Evolutionary conservation across 2,329 filamentous ascomycete species (phyloP).

Genomic region (Fusarium brevicatenulatum): DNA sequence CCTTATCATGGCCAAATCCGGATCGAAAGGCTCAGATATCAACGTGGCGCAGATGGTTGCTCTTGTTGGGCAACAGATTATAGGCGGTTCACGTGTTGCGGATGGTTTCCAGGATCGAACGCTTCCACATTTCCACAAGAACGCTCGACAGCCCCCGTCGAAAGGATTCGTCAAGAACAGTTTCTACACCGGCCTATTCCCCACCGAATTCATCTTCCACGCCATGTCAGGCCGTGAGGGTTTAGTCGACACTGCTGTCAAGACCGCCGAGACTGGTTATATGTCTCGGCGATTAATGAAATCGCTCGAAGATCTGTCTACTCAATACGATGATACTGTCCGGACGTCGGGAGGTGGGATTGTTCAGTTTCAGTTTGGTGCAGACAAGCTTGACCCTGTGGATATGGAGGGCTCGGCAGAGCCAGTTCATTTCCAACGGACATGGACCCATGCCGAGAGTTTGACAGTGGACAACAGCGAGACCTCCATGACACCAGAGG

Average conservation of each 20-base stretch:
- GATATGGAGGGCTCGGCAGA: slow-evolving; percentile 97
- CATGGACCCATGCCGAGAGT: slow-evolving; percentile 83
- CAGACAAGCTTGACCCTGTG: slow-evolving; percentile 93
- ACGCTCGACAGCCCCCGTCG: slow-evolving; percentile 87
- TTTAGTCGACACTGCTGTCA: slow-evolving; percentile 97
- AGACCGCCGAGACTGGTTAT: slow-evolving; percentile 98
- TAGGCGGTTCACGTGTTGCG: slow-evolving; percentile 88
- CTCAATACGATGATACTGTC: slow-evolving; percentile 93
- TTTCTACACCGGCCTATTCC: slow-evolving; percentile 91
- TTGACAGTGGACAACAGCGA: slow-evolving; percentile 84
- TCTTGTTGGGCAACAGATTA: slow-evolving; percentile 97
- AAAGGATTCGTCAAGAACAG: slow-evolving; percentile 98
- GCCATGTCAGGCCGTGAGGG: slow-evolving; percentile 98
- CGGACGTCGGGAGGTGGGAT: slow-evolving; percentile 88
- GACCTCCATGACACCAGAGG: slow-evolving; percentile 74
- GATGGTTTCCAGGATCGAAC: slow-evolving; percentile 97
- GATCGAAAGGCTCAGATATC: slow-evolving; percentile 96
- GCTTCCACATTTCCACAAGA: slow-evolving; percentile 94
- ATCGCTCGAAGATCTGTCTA: slow-evolving; percentile 92
- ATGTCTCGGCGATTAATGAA: slow-evolving; percentile 99
- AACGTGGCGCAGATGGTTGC: slow-evolving; percentile 99
- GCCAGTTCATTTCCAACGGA: slow-evolving; percentile 91
- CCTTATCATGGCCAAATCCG: slow-evolving; percentile 95
- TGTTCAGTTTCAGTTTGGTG: slow-evolving; percentile 97
- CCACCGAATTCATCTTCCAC: slow-evolving; percentile 97